Evolutionary conservation across 1,284 basidiomycete species (phyloP).

Genomic region (Cryptococcus neoformans): DNA sequence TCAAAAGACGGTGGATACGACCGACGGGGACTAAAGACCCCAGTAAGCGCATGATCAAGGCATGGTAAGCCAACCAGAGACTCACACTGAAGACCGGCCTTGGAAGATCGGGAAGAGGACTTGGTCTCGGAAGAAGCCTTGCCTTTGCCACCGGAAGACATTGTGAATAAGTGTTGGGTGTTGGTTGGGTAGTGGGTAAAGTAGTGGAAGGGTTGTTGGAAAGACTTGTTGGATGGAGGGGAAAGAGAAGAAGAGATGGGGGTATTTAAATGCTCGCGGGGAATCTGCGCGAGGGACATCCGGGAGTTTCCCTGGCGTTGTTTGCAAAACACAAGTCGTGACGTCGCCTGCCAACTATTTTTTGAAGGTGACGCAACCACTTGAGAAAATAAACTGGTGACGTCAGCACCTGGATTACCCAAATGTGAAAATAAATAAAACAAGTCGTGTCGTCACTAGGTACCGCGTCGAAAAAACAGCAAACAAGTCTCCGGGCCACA

Average conservation of each 20-base stretch:
- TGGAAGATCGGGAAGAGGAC: constrained; percentile 70
- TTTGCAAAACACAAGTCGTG: too few species aligned
- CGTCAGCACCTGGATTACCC: too few species aligned
- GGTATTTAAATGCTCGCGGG: constrained; percentile 15
- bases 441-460: too few species aligned
- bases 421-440: too few species aligned
- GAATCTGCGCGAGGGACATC: not conserved
- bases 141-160: constrained; percentile 56
- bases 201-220: constrained; percentile 6
- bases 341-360: too few species aligned
- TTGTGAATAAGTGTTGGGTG: constrained; percentile 50
- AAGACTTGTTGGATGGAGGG: constrained; percentile 16
- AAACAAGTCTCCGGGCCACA: not conserved
- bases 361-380: too few species aligned
- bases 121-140: constrained; percentile 53
- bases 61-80: constrained; percentile 4
- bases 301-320: too few species aligned
- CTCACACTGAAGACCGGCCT: constrained; percentile 69
- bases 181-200: constrained; percentile 14
- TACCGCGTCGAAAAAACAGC: too few species aligned
- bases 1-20: constrained; percentile 82
- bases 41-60: not conserved
- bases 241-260: constrained; percentile 6
- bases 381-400: too few species aligned
- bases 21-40: constrained; percentile 65